Evolutionary conservation across 345 rosid species (phyloP), one percentile per base, ranked within the genome.

Genomic region (Pistacia integerrima): DNA sequence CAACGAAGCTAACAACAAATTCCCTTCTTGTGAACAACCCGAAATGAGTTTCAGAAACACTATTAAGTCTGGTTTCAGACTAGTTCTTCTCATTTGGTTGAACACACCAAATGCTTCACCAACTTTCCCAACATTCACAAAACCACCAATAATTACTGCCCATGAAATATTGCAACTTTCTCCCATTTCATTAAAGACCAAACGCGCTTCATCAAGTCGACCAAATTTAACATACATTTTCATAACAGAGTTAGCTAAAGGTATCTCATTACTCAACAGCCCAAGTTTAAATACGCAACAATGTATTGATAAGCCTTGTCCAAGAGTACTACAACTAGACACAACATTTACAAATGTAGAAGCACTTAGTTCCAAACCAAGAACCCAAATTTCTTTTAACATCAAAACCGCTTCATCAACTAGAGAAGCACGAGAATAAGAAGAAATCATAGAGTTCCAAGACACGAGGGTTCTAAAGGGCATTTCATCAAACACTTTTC

Each of bases 361-460:
- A 20, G 82, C 80, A 76, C 18, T 78, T 6, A 71, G 71, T 18
- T 75, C 66, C 54, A 80, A 20, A 75, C 82, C 80, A 78, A 84
- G 74, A 76, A 69, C 30, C 76, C 84, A 64, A 74, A 72, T 80
- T 67, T 80, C 54, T 11, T 70, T 77, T 4, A 76, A 36, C 5
- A 80, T 17, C 28, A 36, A 72, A 46, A 55, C 10, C 57, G 83
- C 78, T 44, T 81, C 67, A 17, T 73, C 52, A 12, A 62, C 22
- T 30, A 76, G 61, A 76, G 44, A 73, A 46, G 25, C 61, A 46
- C 77, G 74, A 20, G 75, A 81, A 35, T 81, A 73, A 68, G 83
- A 80, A 62, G 83, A 60, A 49, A 81, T 63, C n/a, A 81, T 66
- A 11, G 83, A 73, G 51, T 81, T 81, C 80, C 80, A 81, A 76